Base-by-base conservation (phyloP, 1,139 yeast species). In the Neolecta irregularis region DNA sequence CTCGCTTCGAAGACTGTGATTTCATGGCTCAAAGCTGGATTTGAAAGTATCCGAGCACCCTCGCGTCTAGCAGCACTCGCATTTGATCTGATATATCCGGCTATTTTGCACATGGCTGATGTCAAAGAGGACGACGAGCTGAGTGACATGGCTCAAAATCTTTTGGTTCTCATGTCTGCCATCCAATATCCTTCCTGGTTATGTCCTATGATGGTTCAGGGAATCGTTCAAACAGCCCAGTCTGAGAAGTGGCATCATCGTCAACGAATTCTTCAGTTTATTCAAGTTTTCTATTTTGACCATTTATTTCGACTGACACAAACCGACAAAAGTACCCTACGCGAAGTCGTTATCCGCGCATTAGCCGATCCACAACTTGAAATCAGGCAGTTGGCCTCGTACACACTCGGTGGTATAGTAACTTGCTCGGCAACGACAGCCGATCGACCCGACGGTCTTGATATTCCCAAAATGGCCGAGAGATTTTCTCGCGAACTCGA, bases 51-150 rank as follows among this genome's bases (percentile, higher is more conserved):
- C n/a, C n/a, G n/a, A n/a, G n/a, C n/a, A n/a, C n/a, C n/a, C n/a
- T n/a, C n/a, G n/a, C n/a, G n/a, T n/a, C n/a, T n/a, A n/a, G n/a
- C n/a, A n/a, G n/a, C n/a, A n/a, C n/a, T n/a, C n/a, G n/a, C n/a
- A n/a, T n/a, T n/a, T 5, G 33, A 60, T 2, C 58, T 67, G 38
- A 64, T 85, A 32, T 58, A 81, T 1, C 94, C 94, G 11, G 75
- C 80, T 44, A 58, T 81, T 43, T 60, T 81, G 46, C 64, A 67
- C 21, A 59, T 83, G 39, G 69, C 74, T 38, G 67, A 67, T 36
- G 65, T 79, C 61, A 74, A 83, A 44, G 96, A 88, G 45, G 83
- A 81, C 16, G 77, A 74, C 42, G 66, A 85, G 42, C 76, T 85
- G 0, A 68, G 69, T 36, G 59, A 77, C 24, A 65, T 67, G 30